phyloP scores from a whole-genome alignment of 2,329 filamentous ascomycete species.

The Pseudogymnoascus verrucosus region DNA sequence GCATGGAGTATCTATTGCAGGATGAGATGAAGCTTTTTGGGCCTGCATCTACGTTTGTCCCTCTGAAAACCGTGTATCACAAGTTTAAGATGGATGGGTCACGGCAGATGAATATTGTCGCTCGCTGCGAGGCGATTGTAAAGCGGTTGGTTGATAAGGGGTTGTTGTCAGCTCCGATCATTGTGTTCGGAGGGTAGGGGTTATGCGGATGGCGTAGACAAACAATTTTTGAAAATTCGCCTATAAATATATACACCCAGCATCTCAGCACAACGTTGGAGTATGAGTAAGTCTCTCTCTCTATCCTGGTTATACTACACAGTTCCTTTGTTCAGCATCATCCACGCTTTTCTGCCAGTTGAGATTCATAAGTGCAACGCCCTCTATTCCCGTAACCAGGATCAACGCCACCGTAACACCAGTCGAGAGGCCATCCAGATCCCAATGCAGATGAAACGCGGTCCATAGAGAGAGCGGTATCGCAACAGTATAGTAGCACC shows the following conservation, averaged over 20 bases:
- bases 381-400: neutral
- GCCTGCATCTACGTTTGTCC: conserved; percentile 24
- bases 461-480: conserved; percentile 71
- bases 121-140: neutral
- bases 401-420: conserved; percentile 55
- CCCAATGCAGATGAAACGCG: conserved; percentile 67
- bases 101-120: neutral
- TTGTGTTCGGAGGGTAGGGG: neutral
- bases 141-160: neutral
- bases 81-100: neutral
- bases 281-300: too few species aligned
- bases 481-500: conserved; percentile 77
- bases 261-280: too few species aligned
- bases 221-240: too few species aligned
- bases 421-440: conserved; percentile 68
- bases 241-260: neutral
- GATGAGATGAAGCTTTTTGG: conserved; percentile 35
- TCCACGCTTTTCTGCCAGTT: neutral
- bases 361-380: neutral
- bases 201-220: neutral
- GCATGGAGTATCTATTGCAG: conserved; percentile 32
- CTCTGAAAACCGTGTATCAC: neutral
- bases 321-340: neutral
- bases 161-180: neutral
- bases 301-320: too few species aligned